Conservation (phyloP, 768 basidiomycete species). For the Naganishia randhawae region DNA sequence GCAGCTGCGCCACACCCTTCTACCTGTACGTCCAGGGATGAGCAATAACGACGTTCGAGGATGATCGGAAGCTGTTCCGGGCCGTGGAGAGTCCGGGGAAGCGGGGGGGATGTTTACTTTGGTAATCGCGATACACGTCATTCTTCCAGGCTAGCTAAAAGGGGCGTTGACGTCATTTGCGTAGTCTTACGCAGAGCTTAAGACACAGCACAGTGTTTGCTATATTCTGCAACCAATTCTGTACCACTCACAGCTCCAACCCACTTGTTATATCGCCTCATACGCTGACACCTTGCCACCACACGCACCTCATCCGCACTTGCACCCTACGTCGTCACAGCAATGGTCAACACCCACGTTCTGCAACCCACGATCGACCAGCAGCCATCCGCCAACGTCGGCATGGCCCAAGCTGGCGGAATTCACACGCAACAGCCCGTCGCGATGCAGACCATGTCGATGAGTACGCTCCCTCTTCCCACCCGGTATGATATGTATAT, state of each 20-base stretch:
- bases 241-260: too few species aligned
- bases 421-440: not conserved
- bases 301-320: not conserved
- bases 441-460: slow-evolving; percentile 12
- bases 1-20: not conserved
- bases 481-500: not conserved
- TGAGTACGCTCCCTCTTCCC: not conserved
- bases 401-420: not conserved
- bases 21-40: too few species aligned
- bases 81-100: not conserved
- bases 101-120: not conserved
- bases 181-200: not conserved
- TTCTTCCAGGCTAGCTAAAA: not conserved
- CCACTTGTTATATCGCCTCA: not conserved
- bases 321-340: not conserved
- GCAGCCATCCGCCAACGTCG: slow-evolving; percentile 8
- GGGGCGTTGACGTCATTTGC: not conserved
- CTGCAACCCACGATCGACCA: slow-evolving; percentile 14
- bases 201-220: not conserved
- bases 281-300: too few species aligned
- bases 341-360: slow-evolving; percentile 17
- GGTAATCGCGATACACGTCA: not conserved
- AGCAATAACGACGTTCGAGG: too few species aligned
- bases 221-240: slow-evolving; percentile 7
- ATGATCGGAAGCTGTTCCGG: not conserved